Conservation (phyloP, 345 rosid species). For the Corchorus olitorius region DNA sequence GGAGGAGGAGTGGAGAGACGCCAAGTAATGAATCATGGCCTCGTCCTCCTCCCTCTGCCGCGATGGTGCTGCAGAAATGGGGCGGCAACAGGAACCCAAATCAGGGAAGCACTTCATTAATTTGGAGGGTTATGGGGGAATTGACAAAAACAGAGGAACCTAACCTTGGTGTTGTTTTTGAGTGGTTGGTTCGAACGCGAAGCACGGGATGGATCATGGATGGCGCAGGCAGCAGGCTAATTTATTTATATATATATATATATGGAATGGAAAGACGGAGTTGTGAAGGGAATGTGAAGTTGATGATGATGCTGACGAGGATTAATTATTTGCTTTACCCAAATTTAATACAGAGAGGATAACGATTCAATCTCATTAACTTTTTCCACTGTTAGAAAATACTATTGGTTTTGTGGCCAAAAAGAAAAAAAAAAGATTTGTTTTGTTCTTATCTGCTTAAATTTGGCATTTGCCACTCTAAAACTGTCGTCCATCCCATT, state of each 20-base stretch:
- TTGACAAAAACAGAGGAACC: no score
- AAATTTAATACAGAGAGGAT: no score
- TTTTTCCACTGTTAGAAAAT: no score
- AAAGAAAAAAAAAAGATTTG: no score
- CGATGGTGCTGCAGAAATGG: neutral
- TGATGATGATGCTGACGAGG: neutral
- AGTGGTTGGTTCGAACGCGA: neutral
- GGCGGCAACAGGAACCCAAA: slow-evolving; percentile 29
- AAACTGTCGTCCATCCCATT: no score
- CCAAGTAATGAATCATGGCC: neutral
- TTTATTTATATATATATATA: no score
- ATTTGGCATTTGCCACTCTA: no score
- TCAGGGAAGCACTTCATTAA: slow-evolving; percentile 36
- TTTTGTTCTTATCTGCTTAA: no score
- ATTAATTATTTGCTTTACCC: neutral
- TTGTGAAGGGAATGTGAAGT: neutral
- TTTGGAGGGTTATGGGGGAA: neutral
- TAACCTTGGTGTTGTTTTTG: neutral
- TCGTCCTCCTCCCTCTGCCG: neutral
- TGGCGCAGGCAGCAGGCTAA: neutral
- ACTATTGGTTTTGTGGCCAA: no score
- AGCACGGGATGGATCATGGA: neutral
- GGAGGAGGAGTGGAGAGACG: neutral
- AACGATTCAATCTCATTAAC: no score
- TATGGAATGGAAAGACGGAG: no score